phyloP scores from a whole-genome alignment of 768 basidiomycete species.

The Leccinum ochraceum region DNA sequence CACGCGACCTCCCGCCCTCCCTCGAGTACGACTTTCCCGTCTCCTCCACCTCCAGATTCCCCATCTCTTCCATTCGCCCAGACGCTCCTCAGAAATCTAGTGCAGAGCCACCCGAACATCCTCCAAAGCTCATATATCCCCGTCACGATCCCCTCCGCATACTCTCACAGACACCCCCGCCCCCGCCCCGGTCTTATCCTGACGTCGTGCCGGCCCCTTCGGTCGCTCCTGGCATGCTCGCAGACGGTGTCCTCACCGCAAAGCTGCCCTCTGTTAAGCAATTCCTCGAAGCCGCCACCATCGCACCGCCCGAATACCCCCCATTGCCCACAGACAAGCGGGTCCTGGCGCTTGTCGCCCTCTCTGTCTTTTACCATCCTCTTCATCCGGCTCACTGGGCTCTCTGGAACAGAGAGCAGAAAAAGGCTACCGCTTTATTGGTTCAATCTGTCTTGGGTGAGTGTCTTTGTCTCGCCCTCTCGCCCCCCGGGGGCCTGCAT shows the following conservation, averaged over 20 bases:
- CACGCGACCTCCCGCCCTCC: slow-evolving; percentile 15
- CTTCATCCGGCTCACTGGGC: slow-evolving; percentile 60
- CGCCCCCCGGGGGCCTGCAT: not conserved
- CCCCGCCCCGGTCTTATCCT: slow-evolving; percentile 24
- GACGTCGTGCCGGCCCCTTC: slow-evolving; percentile 21
- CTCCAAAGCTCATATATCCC: slow-evolving; percentile 30
- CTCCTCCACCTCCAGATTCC: slow-evolving; percentile 30
- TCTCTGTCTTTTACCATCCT: slow-evolving; percentile 56
- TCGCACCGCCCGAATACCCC: slow-evolving; percentile 42
- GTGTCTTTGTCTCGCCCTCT: slow-evolving; percentile 26
- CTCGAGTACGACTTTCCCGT: slow-evolving; percentile 29
- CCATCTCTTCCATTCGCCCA: slow-evolving; percentile 41
- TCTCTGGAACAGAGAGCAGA: slow-evolving; percentile 60
- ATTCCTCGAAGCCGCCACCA: slow-evolving; percentile 45
- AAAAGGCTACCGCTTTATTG: slow-evolving; percentile 47
- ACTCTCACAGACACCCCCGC: slow-evolving; percentile 24
- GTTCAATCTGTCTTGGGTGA: slow-evolving; percentile 56
- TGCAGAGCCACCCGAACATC: slow-evolving; percentile 22
- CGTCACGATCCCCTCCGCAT: slow-evolving; percentile 36
- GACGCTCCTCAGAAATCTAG: slow-evolving; percentile 24
- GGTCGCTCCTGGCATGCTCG: slow-evolving; percentile 38
- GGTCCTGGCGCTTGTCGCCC: slow-evolving; percentile 59
- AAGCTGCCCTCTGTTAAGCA: slow-evolving; percentile 47
- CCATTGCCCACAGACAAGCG: slow-evolving; percentile 40
- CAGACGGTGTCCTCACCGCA: slow-evolving; percentile 45